Evolutionary conservation across 306 rosid species (phyloP).

Genomic region (Pachyrhizus erosus): DNA sequence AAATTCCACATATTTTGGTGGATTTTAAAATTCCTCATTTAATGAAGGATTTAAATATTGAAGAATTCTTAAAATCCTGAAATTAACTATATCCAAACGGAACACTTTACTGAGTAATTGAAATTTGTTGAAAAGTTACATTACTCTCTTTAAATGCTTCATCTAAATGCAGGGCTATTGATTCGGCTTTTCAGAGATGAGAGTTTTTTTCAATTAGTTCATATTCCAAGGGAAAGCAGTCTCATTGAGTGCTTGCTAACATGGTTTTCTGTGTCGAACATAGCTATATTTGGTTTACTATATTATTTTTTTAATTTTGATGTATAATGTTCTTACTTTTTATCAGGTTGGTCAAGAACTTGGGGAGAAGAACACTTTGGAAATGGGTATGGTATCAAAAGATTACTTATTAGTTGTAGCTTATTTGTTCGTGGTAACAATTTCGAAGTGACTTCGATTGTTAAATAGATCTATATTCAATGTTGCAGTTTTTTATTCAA

Average conservation of each 20-base stretch:
- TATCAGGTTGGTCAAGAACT: slow-evolving; percentile 97
- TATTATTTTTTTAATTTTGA: not conserved
- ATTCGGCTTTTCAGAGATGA: not conserved
- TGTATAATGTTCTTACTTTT: slow-evolving; percentile 37
- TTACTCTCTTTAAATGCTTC: too few relatives aligned
- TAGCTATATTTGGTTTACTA: slow-evolving; percentile 1
- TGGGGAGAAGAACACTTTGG: slow-evolving; percentile 99
- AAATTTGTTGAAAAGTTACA: too few relatives aligned
- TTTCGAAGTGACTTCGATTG: slow-evolving; percentile 24
- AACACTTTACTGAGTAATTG: too few relatives aligned
- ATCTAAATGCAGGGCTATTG: not conserved
- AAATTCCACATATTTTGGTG: too few relatives aligned
- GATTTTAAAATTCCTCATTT: too few relatives aligned
- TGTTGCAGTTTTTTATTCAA: slow-evolving; percentile 12
- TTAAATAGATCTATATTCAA: slow-evolving; percentile 22
- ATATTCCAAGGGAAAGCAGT: slow-evolving; percentile 23
- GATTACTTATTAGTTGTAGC: slow-evolving; percentile 28
- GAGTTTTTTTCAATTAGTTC: not conserved
- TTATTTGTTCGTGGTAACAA: slow-evolving; percentile 22
- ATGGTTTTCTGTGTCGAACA: slow-evolving; percentile 34
- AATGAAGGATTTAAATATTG: too few relatives aligned
- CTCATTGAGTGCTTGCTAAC: not conserved
- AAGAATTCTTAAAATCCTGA: too few relatives aligned
- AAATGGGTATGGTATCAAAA: slow-evolving; percentile 72
- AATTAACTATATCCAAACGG: too few relatives aligned